A percentile compares a stretch with the other conserved stretches of the same genome.
Conservation (phyloP, 2,329 filamentous ascomycete genomes). For the Calonectria henricotiae region DNA sequence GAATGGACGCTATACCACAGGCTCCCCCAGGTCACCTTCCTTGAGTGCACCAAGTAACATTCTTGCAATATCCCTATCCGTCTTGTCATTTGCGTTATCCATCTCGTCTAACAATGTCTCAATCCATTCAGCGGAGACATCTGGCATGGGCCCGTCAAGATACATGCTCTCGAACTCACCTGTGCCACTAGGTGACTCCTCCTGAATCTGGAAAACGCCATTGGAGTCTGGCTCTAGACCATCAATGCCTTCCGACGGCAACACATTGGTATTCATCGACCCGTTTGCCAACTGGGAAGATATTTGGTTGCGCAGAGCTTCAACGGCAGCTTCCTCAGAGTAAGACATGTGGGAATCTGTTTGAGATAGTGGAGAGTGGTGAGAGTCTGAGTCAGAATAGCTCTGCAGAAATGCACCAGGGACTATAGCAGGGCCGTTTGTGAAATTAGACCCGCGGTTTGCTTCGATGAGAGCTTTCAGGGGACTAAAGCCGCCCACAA, state of each 20-base stretch:
- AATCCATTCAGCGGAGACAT: conserved; percentile 58
- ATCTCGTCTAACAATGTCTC: conserved; percentile 58
- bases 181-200: conserved; percentile 46
- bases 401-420: background rate
- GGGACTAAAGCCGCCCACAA: conserved; percentile 59
- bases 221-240: conserved; percentile 55
- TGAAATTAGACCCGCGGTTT: conserved; percentile 40
- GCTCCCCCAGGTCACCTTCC: conserved; percentile 51
- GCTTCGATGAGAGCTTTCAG: conserved; percentile 55
- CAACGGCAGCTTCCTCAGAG: conserved; percentile 36
- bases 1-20: conserved; percentile 17
- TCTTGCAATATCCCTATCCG: conserved; percentile 59
- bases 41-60: conserved; percentile 60
- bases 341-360: conserved; percentile 44
- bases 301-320: conserved; percentile 39
- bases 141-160: conserved; percentile 52
- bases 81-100: conserved; percentile 50
- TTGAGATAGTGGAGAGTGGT: conserved; percentile 43
- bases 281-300: conserved; percentile 31
- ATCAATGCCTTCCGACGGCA: conserved; percentile 53
- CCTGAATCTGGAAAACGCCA: conserved; percentile 55
- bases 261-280: conserved; percentile 41
- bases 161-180: conserved; percentile 52
- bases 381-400: conserved; percentile 40
- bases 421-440: background rate